Conservation (phyloP, 2,329 filamentous ascomycete species). For the Claviceps pusilla region DNA sequence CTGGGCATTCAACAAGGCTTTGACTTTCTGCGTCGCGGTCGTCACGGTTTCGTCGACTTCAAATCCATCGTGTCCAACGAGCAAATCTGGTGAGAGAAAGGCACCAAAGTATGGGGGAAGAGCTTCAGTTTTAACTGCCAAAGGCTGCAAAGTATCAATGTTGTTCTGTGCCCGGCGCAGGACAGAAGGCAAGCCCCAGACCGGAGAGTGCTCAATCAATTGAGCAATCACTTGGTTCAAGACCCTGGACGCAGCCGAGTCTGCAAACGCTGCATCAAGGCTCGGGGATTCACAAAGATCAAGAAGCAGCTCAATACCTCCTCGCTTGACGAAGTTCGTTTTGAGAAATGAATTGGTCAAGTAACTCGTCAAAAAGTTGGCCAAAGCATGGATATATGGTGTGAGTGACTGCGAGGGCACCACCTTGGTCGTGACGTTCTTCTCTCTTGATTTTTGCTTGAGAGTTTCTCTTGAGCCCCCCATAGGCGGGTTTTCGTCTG, state of each 20-base stretch:
- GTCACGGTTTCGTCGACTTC: slow-evolving; percentile 27
- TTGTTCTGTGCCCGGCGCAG: slow-evolving; percentile 58
- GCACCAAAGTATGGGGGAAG: slow-evolving; percentile 55
- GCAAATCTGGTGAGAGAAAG: slow-evolving; percentile 37
- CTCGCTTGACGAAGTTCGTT: slow-evolving; percentile 57
- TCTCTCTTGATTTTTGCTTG: background rate
- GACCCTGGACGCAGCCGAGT: slow-evolving; percentile 50
- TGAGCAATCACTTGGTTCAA: slow-evolving; percentile 61
- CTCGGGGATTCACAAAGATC: slow-evolving; percentile 74
- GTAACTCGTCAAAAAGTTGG: slow-evolving; percentile 62
- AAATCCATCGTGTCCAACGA: slow-evolving; percentile 17
- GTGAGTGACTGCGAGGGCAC: slow-evolving; percentile 29
- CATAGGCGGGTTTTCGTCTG: slow-evolving; percentile 28
- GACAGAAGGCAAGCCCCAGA: slow-evolving; percentile 68
- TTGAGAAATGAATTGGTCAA: slow-evolving; percentile 61
- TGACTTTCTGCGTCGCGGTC: slow-evolving; percentile 62
- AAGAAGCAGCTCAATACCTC: slow-evolving; percentile 69
- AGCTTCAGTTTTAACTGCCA: slow-evolving; percentile 38
- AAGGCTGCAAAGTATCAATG: slow-evolving; percentile 50
- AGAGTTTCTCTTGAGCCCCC: slow-evolving; percentile 7
- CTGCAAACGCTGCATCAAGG: slow-evolving; percentile 47
- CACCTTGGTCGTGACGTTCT: slow-evolving; percentile 6
- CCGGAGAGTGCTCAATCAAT: slow-evolving; percentile 65
- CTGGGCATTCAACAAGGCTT: slow-evolving; percentile 63
- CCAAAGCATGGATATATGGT: slow-evolving; percentile 59